Evolutionary conservation across 2,329 filamentous ascomycete genomes (phyloP).

Genomic region (Cercospora berteroae): DNA sequence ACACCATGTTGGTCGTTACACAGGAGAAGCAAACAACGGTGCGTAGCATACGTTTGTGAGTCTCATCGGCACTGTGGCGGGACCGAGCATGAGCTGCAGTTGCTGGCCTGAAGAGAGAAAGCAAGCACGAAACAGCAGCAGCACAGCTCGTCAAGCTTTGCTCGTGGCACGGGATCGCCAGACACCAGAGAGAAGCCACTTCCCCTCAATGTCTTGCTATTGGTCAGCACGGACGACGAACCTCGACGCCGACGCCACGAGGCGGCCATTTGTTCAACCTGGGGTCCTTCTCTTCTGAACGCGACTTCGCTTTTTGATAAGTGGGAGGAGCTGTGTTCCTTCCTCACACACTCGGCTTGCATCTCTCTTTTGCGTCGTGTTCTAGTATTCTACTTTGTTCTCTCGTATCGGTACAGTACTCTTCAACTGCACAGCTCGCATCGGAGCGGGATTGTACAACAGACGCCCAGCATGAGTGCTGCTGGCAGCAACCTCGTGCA

Average conservation of each 20-base stretch:
- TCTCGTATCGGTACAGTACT: background rate
- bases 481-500: constrained; percentile 6
- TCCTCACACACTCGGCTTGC: background rate
- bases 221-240: constrained; percentile 2
- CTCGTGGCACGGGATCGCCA: constrained; percentile 7
- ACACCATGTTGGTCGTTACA: background rate
- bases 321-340: background rate
- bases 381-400: background rate
- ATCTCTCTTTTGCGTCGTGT: background rate
- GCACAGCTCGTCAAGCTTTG: background rate
- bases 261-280: background rate
- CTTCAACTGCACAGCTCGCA: background rate
- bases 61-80: constrained; percentile 8
- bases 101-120: background rate
- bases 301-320: background rate
- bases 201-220: background rate
- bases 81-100: background rate
- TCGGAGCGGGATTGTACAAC: background rate
- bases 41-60: background rate
- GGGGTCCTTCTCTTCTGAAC: background rate
- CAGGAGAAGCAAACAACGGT: background rate
- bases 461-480: constrained; percentile 9
- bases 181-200: background rate
- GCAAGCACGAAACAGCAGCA: background rate
- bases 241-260: background rate